These are phyloP conservation scores for Goffeauzyma gilvescens DNA, from an alignment of 768 basidiomycete species.

Conservation along the genomic window DNA sequence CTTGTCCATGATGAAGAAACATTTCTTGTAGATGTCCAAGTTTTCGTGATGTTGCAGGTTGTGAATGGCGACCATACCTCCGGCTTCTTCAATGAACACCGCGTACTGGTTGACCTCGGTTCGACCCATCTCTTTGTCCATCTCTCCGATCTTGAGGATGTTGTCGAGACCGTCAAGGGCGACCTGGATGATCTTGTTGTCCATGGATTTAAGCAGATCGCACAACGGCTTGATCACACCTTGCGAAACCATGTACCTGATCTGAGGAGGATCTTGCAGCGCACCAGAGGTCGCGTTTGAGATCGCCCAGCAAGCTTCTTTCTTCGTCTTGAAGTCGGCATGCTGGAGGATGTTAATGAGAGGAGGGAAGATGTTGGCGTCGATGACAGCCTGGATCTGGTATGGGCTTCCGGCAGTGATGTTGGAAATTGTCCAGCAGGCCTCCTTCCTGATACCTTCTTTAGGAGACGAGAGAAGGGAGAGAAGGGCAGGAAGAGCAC, in stretches of 20 bases:
- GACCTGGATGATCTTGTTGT: conserved; percentile 96
- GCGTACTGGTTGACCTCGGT: conserved; percentile 84
- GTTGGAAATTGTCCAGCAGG: conserved; percentile 99
- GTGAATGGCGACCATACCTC: conserved; percentile 91
- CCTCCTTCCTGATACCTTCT: conserved; percentile 97
- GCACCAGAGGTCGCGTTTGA: conserved; percentile 98
- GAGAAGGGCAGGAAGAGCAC: conserved; percentile 83
- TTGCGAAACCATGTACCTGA: conserved; percentile 90
- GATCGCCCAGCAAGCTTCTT: conserved; percentile 99
- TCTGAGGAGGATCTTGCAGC: conserved; percentile 85
- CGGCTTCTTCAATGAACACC: conserved; percentile 85
- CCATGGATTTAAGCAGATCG: conserved; percentile 90
- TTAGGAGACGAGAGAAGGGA: conserved; percentile 86
- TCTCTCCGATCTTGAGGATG: conserved; percentile 90
- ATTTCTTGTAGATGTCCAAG: conserved; percentile 98
- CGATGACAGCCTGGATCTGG: conserved; percentile 93
- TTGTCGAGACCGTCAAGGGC: conserved; percentile 96
- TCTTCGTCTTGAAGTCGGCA: conserved; percentile 97
- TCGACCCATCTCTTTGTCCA: conserved; percentile 70
- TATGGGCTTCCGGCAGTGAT: conserved; percentile 90
- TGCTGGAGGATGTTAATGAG: conserved; percentile 94
- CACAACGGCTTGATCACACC: conserved; percentile 98
- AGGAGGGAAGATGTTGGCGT: conserved; percentile 82
- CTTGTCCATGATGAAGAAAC: conserved; percentile 62
- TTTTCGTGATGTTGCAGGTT: conserved; percentile 99